Evolutionary conservation across 768 basidiomycete species (phyloP), one percentile per base, ranked within the genome.

Genomic region (Boletus tomentosulus): DNA sequence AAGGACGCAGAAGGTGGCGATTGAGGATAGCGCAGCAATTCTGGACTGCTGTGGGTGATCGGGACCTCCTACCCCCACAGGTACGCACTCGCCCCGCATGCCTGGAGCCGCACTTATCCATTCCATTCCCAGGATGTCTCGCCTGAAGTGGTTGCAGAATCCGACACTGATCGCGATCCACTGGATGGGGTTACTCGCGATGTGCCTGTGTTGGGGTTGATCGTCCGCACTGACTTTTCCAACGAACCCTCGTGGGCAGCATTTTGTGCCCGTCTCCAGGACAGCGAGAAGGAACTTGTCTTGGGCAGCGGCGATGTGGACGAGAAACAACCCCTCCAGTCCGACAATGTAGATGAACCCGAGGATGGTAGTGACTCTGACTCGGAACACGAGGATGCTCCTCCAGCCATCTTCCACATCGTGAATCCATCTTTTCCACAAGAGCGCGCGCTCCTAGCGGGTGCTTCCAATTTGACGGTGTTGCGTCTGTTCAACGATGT

Each of bases 401-500:
- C 71, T 5, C 69, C 74, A 22, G 66, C 78, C 15, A 76, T 90
- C 65, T 78, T 80, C 53, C 75, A 76, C 58, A 65, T 84, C 59
- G 57, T 88, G 54, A 70, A 82, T 51, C 76, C 82, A 11, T 61
- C 73, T 31, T 57, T 69, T 9, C 65, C 74, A 15, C 67, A 73
- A 24, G 74, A 81, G 35, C 76, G 76, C 43, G 61, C 68, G 0
- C 51, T 68, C 10, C 66, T 89, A 41, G 58, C 69, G 8, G 66
- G 75, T 53, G 77, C 83, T 38, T 87, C 87, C 11, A 91, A 91
- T 62, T 57, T 92, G 42, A 66, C 73, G 1, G 83, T 81, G 8
- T 75, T 91, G 31, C 84, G 87, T 25, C 71, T 89, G 3, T 73
- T 91, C 60, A 87, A 85, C 67, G 85, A 90, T 57, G 81, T 88